Base-by-base conservation (phyloP, 2,329 filamentous ascomycete species). In the Cadophora sp. region DNA sequence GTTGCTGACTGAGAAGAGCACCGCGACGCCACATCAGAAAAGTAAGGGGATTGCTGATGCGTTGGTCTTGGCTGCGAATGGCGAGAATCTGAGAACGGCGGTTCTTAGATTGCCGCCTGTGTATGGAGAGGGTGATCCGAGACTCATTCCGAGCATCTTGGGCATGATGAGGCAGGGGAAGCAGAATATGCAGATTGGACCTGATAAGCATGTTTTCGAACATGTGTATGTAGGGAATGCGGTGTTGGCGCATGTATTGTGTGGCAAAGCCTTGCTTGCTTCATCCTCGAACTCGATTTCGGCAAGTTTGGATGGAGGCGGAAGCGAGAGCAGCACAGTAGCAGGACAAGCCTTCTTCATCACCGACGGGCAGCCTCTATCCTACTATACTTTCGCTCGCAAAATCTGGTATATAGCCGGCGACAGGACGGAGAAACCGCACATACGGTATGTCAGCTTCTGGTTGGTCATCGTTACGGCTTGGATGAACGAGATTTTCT, bases 331-430 rank as follows among this genome's bases (percentile, higher is more conserved):
- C 6, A 24, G 34, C 37, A 26, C 66, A 12, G 74, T 80, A 0
- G 77, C 74, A 0, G 79, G 80, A 7, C 74, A 81, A 67, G 76
- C 74, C 0, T 81, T 80, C 71, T 80, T 79, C 63, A 73, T 79
- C 58, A 77, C 79, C 0, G 79, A 81, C 48, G 76, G 77, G 0
- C 60, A 71, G 0, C 76, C 75, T 0, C 65, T 79, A 7, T 74
- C 71, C 0, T 80, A 79, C 31, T 80, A 77, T 73, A 73, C 76
- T n/a, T 72, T 73, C 43, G 65, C 67, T 0, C 55, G 69, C 6
- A 72, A 65, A 26, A 43, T 70, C 11, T 70, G 50, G 59, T 67
- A 66, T 3, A 50, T 50, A 19, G 71, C 69, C 0, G 71, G 70
- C 1, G 53, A 68, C 14, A 58, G 62, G 1, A 55, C 68, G 3